These are phyloP conservation scores for Sextonia rubra DNA, from an alignment of 164 flowering plant species.

Conservation along the genomic window DNA sequence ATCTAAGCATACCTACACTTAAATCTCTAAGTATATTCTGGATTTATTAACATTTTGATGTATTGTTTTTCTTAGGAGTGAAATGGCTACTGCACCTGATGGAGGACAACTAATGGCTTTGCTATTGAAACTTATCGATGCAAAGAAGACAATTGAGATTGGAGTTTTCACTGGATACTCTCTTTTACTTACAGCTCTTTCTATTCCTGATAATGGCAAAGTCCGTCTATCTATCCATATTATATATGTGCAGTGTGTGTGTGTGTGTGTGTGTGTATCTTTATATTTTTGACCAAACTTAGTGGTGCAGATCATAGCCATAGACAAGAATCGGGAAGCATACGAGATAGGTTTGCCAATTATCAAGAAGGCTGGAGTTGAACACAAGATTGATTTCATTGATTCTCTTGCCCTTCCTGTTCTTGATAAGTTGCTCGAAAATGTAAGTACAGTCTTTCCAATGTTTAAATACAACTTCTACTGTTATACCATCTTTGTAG, in stretches of 20 bases:
- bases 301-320: slow-evolving; percentile 30
- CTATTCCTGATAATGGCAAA: slow-evolving; percentile 56
- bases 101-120: slow-evolving; percentile 45
- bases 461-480: background rate
- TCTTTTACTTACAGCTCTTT: slow-evolving; percentile 57
- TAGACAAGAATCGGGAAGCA: slow-evolving; percentile 28
- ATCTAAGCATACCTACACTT: background rate
- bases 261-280: background rate
- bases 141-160: slow-evolving; percentile 55
- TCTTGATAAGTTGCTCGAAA: slow-evolving; percentile 21
- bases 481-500: background rate
- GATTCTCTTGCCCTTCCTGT: slow-evolving; percentile 16
- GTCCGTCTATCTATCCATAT: slow-evolving; percentile 12
- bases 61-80: slow-evolving; percentile 19
- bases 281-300: background rate
- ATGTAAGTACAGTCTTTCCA: slow-evolving; percentile 7
- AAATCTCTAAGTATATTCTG: background rate
- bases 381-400: slow-evolving; percentile 28
- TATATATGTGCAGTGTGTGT: background rate
- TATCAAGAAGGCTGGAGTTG: slow-evolving; percentile 26
- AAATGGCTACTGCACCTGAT: slow-evolving; percentile 47
- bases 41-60: background rate
- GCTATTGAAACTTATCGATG: slow-evolving; percentile 40
- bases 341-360: slow-evolving; percentile 27
- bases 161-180: slow-evolving; percentile 75